phyloP scores from a whole-genome alignment of 2,329 filamentous ascomycete species.

The Bretziella fagacearum region DNA sequence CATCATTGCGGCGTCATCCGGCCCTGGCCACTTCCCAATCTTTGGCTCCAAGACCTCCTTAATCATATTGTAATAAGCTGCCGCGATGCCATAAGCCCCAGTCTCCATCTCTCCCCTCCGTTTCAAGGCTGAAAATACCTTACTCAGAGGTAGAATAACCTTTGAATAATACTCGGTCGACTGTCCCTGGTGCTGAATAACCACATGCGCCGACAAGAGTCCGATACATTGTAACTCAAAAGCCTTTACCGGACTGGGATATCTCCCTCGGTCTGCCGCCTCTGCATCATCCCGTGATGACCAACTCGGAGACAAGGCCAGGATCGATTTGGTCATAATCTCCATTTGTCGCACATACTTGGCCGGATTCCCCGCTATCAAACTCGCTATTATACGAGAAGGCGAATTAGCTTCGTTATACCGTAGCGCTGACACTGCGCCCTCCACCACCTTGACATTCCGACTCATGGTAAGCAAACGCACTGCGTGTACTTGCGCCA shows the following conservation, averaged over 20 bases:
- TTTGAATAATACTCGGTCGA: constrained; percentile 10
- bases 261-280: constrained; percentile 36
- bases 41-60: constrained; percentile 11
- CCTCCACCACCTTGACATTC: constrained; percentile 42
- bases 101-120: constrained; percentile 10
- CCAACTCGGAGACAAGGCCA: constrained; percentile 51
- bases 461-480: constrained; percentile 44
- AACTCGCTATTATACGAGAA: constrained; percentile 8
- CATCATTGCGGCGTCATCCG: constrained; percentile 20
- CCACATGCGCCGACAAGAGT: constrained; percentile 23
- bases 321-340: constrained; percentile 43
- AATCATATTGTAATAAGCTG: constrained; percentile 12
- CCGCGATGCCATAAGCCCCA: constrained; percentile 6
- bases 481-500: constrained; percentile 47
- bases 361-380: constrained; percentile 19
- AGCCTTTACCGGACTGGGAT: constrained; percentile 37
- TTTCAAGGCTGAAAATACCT: constrained; percentile 13
- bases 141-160: constrained; percentile 12
- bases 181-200: constrained; percentile 12
- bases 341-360: constrained; percentile 53
- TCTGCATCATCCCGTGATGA: constrained; percentile 43
- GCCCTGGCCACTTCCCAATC: constrained; percentile 13
- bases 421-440: constrained; percentile 37
- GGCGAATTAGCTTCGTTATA: constrained; percentile 23
- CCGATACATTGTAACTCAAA: constrained; percentile 49